phyloP scores from a whole-genome alignment of 345 rosid genomes.

The Ceriops tagal region DNA sequence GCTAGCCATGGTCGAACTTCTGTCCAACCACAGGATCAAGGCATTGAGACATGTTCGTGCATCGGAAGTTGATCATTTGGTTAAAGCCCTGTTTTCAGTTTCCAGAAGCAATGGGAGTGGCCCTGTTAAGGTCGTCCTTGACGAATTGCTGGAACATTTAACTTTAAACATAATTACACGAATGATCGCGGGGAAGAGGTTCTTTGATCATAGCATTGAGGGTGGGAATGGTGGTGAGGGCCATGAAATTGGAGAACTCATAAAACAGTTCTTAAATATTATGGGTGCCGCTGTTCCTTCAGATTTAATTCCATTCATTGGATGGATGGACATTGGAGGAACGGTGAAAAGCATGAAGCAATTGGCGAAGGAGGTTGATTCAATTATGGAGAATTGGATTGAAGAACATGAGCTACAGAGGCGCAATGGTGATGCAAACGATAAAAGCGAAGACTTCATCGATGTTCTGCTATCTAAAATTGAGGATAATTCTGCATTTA shows the following conservation, averaged over 20 bases:
- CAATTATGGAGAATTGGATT: constrained; percentile 11
- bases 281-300: constrained; percentile 7
- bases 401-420: constrained; percentile 2
- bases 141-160: not conserved
- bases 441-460: constrained; percentile 1
- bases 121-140: not conserved
- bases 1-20: constrained; percentile 11
- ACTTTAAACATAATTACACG: constrained; percentile 6
- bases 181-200: constrained; percentile 13
- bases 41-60: not conserved
- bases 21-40: constrained; percentile 11
- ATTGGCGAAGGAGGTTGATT: not conserved
- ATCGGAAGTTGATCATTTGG: not conserved
- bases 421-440: not conserved
- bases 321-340: constrained; percentile 6
- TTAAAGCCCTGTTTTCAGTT: not conserved
- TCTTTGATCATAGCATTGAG: not conserved
- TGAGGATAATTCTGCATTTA: not conserved
- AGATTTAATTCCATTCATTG: constrained; percentile 15
- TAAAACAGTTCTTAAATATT: constrained; percentile 5
- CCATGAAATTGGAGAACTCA: not conserved
- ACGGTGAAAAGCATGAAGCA: constrained; percentile 3
- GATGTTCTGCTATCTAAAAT: constrained; percentile 12
- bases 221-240: not conserved
- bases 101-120: not conserved